Evolutionary conservation across 441 rosid genomes (phyloP).

Genomic region (Erodium moschatum): DNA sequence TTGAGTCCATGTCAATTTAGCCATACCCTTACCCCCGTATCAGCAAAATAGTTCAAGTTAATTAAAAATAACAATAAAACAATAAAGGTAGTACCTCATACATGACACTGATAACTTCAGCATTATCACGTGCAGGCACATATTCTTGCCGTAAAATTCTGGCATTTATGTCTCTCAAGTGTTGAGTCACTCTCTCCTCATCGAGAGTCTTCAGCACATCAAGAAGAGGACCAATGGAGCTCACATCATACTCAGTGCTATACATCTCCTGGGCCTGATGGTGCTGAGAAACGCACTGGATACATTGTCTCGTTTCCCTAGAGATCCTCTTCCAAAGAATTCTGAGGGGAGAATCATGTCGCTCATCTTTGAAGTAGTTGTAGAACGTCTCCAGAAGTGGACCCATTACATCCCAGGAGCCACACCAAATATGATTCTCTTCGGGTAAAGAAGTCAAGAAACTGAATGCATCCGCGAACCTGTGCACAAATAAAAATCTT

Average conservation of each 20-base stretch:
- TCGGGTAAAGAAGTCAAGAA: constrained; percentile 54
- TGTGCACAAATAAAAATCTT: constrained; percentile 20
- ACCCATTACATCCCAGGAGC: constrained; percentile 71
- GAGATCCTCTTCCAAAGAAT: constrained; percentile 77
- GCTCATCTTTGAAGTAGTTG: constrained; percentile 67
- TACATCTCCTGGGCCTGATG: constrained; percentile 86
- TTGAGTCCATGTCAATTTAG: no score
- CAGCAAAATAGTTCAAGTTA: neutral
- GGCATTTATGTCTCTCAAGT: constrained; percentile 61
- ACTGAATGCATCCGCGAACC: constrained; percentile 83
- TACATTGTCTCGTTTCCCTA: constrained; percentile 59
- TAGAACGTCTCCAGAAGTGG: constrained; percentile 84
- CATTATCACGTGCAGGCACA: constrained; percentile 62
- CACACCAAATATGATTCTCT: constrained; percentile 86
- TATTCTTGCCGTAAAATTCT: constrained; percentile 46
- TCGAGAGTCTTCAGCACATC: constrained; percentile 63
- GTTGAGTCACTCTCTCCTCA: constrained; percentile 74
- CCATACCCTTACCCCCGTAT: neutral
- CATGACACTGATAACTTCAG: constrained; percentile 75
- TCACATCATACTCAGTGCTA: constrained; percentile 55
- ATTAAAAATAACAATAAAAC: neutral
- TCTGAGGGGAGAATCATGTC: constrained; percentile 68
- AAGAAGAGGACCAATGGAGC: constrained; percentile 75
- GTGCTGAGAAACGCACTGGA: constrained; percentile 84
- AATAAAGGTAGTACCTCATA: constrained; percentile 59